Evolutionary conservation across 2,329 filamentous ascomycete genomes (phyloP).

Genomic region (Cryphonectria carpinicola): DNA sequence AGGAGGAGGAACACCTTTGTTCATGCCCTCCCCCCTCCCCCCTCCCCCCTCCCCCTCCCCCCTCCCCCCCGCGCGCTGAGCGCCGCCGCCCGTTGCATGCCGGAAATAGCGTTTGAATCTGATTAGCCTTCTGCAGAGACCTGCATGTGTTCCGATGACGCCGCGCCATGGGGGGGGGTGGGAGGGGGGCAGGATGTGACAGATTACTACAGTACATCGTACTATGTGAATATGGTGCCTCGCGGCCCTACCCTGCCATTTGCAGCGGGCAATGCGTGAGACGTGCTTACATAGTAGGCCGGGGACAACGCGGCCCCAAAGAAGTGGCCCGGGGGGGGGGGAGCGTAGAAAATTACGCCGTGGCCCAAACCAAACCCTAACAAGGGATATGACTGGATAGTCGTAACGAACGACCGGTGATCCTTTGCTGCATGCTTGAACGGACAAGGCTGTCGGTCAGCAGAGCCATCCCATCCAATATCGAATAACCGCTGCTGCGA

Average conservation of each 20-base stretch:
- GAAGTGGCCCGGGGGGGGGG: not conserved
- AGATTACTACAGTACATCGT: slow-evolving; percentile 13
- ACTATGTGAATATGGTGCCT: slow-evolving; percentile 24
- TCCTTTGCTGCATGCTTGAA: slow-evolving; percentile 24
- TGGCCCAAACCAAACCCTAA: not conserved
- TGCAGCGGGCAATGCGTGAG: slow-evolving; percentile 17
- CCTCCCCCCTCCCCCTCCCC: not conserved
- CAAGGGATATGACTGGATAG: slow-evolving; percentile 17
- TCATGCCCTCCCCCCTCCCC: slow-evolving; percentile 2
- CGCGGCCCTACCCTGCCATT: slow-evolving; percentile 12
- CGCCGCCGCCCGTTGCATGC: slow-evolving; percentile 19
- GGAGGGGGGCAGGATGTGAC: slow-evolving; percentile 10
- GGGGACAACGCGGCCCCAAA: slow-evolving; percentile 5
- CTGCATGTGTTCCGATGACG: slow-evolving; percentile 27
- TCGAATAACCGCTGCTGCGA: slow-evolving; percentile 3
- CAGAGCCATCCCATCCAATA: slow-evolving; percentile 9
- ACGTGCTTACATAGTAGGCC: slow-evolving; percentile 3
- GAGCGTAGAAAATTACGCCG: slow-evolving; percentile 7
- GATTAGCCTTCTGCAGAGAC: slow-evolving; percentile 18
- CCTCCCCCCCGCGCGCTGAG: slow-evolving; percentile 13
- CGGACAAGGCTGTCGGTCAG: slow-evolving; percentile 18
- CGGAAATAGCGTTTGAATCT: slow-evolving; percentile 26
- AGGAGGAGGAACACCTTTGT: slow-evolving; percentile 12
- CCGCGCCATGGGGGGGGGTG: slow-evolving; percentile 14
- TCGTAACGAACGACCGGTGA: slow-evolving; percentile 22